Base-by-base conservation (phyloP, 2,329 filamentous ascomycete species). In the Penicillium digitatum region DNA sequence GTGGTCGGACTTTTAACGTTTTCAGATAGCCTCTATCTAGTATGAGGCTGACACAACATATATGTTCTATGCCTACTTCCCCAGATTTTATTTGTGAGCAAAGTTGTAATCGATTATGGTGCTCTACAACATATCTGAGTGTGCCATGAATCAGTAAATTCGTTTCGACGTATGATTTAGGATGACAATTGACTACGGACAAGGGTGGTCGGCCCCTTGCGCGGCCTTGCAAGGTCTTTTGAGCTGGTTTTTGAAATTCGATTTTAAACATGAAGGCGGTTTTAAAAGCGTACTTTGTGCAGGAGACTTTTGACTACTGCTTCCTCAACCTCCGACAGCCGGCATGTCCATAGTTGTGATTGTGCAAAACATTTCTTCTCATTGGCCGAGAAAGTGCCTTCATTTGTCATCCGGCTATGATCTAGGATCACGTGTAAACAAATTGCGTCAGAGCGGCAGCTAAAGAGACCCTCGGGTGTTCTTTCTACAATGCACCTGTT, bases 381-480 rank as follows among this genome's bases (percentile, higher is more conserved):
- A 68, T 69, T 69, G 63, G 67, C n/a, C 24, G 24, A 7, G 24
- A 18, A 3, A 20, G 26, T 9, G 11, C 12, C n/a, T 22, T 5
- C 31, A 67, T 71, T 70, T 68, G 67, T 71, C 67, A 71, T 63
- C 59, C 29, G 27, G 16, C 26, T 16, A 24, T 26, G 39, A 35
- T 44, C 31, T 27, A 6, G 20, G 26, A 47, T 66, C 69, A 70
- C 66, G 63, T 71, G 69, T 8, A 5, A 20, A 35, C 29, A 45
- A 55, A 71, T 71, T 71, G 68, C 68, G 67, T 71, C 69, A 71
- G 67, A 69, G 62, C 49, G 54, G 54, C 54, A 49, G 46, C 42
- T 40, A 20, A 24, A 43, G 27, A 39, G 34, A 45, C 20, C 39
- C 52, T 50, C 32, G 5, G 24, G n/a, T 51, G 47, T 51, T 55